phyloP scores from a whole-genome alignment of 2,329 filamentous ascomycete species.

The Talaromyces sp. region DNA sequence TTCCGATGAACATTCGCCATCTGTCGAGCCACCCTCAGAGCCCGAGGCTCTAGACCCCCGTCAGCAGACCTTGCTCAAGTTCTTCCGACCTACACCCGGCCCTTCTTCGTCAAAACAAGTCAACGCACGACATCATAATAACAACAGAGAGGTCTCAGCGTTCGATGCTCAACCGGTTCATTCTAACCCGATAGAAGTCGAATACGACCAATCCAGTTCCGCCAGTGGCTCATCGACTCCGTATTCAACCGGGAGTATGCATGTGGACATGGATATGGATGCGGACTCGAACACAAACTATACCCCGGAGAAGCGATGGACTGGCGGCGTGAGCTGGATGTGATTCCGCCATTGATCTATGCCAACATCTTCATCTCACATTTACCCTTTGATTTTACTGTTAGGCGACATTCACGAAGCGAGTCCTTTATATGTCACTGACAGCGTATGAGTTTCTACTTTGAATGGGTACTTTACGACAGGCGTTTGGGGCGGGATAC shows the following conservation, averaged over 20 bases:
- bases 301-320: constrained; percentile 27
- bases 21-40: constrained; percentile 26
- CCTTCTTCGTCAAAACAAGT: constrained; percentile 23
- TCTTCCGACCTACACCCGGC: constrained; percentile 35
- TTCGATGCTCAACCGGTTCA: constrained; percentile 10
- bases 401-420: constrained; percentile 12
- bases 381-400: background rate
- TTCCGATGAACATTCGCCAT: constrained; percentile 30
- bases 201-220: constrained; percentile 22
- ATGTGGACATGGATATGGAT: constrained; percentile 33
- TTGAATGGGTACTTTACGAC: background rate
- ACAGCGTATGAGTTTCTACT: background rate
- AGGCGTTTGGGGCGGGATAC: background rate
- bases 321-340: constrained; percentile 35
- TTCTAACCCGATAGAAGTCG: constrained; percentile 18
- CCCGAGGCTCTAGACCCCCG: constrained; percentile 37
- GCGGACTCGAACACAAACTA: constrained; percentile 24
- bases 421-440: background rate
- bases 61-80: constrained; percentile 42
- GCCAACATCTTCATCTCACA: background rate
- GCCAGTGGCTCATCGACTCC: constrained; percentile 28
- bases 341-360: constrained; percentile 22
- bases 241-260: constrained; percentile 22
- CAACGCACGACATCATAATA: constrained; percentile 25
- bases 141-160: constrained; percentile 19